Conservation (phyloP, 1,284 basidiomycete species). For the Porphyrellus sp. region DNA sequence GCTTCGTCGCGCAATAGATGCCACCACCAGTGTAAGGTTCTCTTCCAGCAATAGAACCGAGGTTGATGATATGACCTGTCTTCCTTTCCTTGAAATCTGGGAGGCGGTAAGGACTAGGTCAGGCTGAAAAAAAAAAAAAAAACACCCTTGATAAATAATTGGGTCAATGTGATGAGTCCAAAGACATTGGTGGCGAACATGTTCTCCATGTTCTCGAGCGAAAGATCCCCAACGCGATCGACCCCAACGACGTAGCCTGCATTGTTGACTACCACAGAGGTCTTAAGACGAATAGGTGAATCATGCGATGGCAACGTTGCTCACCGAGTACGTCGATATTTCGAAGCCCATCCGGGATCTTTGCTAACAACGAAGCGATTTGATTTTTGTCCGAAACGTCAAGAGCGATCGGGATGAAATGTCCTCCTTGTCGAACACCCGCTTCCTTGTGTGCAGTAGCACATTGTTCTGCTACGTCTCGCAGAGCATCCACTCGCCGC, state of each 20-base stretch:
- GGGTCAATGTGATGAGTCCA: conserved; percentile 82
- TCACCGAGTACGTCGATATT: conserved; percentile 74
- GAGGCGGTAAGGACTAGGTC: neutral
- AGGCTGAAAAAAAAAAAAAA: conserved; percentile 1
- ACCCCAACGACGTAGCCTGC: conserved; percentile 84
- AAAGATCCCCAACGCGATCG: conserved; percentile 80
- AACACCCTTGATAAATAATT: conserved; percentile 70
- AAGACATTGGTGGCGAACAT: conserved; percentile 96
- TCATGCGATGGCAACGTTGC: conserved; percentile 11
- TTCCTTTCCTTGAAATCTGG: conserved; percentile 87
- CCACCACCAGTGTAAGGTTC: conserved; percentile 90
- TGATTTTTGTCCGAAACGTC: conserved; percentile 76
- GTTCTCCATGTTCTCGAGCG: conserved; percentile 69
- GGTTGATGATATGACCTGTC: conserved; percentile 91
- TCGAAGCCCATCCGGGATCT: conserved; percentile 64
- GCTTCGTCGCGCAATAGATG: conserved; percentile 82
- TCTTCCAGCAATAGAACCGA: conserved; percentile 90
- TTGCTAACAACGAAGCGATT: conserved; percentile 62
- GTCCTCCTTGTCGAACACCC: conserved; percentile 68
- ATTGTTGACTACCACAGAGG: conserved; percentile 65
- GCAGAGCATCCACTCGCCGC: conserved; percentile 62
- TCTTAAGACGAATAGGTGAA: neutral
- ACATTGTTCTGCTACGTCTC: conserved; percentile 65
- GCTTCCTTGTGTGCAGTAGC: conserved; percentile 67
- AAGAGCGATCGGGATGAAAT: conserved; percentile 62